Percentiles rank a stretch among this genome's conserved stretches.
These are phyloP conservation scores for Fusarium buxicola DNA, from an alignment of 2,329 filamentous ascomycete genomes.

Conservation along the genomic window DNA sequence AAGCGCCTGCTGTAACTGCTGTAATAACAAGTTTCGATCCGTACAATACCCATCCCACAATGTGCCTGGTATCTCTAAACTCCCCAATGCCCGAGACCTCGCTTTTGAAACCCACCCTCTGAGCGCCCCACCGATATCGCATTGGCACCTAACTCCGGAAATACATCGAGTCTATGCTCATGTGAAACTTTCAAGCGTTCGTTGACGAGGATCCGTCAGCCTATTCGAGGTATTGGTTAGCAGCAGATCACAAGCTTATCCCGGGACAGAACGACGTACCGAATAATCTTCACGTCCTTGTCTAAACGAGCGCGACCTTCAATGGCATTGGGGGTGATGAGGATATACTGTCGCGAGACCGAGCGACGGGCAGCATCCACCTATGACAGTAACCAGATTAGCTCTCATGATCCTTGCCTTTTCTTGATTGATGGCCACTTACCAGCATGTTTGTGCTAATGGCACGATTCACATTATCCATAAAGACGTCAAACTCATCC, in stretches of 20 bases:
- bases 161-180: constrained; percentile 13
- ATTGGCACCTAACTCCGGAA: constrained; percentile 25
- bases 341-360: constrained; percentile 92
- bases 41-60: constrained; percentile 16
- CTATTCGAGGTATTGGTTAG: constrained; percentile 52
- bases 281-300: constrained; percentile 82
- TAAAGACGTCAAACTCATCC: constrained; percentile 99
- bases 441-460: constrained; percentile 95
- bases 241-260: background rate
- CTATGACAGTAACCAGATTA: constrained; percentile 53
- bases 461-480: constrained; percentile 96
- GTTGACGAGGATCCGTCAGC: constrained; percentile 70
- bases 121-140: constrained; percentile 19
- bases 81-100: constrained; percentile 6
- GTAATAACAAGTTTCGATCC: constrained; percentile 26
- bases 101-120: constrained; percentile 15
- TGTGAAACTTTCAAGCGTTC: constrained; percentile 51
- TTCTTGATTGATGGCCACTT: constrained; percentile 52
- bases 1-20: constrained; percentile 27
- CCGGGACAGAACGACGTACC: constrained; percentile 57
- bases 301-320: constrained; percentile 67
- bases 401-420: background rate
- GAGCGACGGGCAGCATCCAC: constrained; percentile 86
- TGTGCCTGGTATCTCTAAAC: constrained; percentile 30
- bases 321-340: constrained; percentile 94